Percentiles rank a stretch among this genome's conserved stretches.
These are phyloP conservation scores for Polymyxa betae DNA, from an alignment of 208 protist genomes.

Conservation along the genomic window DNA sequence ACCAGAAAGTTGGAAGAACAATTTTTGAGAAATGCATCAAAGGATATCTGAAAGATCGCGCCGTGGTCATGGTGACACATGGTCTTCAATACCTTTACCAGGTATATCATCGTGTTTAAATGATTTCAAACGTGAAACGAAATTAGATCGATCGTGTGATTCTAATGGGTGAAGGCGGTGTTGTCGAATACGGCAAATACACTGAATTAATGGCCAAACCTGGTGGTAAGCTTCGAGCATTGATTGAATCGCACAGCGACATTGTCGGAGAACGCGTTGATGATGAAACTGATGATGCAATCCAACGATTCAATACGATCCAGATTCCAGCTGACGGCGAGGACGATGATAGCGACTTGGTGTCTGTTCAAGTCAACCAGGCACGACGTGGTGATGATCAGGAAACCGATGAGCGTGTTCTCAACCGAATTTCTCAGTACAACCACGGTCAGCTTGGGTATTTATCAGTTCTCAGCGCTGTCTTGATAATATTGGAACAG, in stretches of 20 bases:
- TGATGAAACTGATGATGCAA: background rate
- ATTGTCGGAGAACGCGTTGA: background rate
- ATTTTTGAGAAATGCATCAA: constrained; percentile 59
- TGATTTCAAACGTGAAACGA: background rate
- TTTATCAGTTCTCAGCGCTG: background rate
- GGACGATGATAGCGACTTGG: background rate
- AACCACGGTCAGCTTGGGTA: background rate
- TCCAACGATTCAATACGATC: constrained; percentile 23
- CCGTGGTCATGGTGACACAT: constrained; percentile 60
- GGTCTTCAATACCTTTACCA: constrained; percentile 42
- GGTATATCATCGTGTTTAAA: background rate
- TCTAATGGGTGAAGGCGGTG: background rate
- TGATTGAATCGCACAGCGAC: background rate
- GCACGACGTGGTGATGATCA: background rate
- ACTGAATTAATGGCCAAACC: constrained; percentile 41
- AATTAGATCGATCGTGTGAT: constrained; percentile 27
- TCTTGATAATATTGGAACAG: background rate
- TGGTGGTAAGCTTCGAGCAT: background rate
- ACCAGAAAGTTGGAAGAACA: constrained; percentile 58
- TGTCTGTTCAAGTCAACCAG: background rate
- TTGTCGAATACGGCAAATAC: constrained; percentile 24
- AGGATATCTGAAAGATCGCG: constrained; percentile 20
- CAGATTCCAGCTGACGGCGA: constrained; percentile 14
- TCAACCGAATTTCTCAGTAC: constrained; percentile 39
- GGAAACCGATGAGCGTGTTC: constrained; percentile 5